These are phyloP conservation scores for Russula virescens DNA, from an alignment of 768 basidiomycete species.

Conservation along the genomic window DNA sequence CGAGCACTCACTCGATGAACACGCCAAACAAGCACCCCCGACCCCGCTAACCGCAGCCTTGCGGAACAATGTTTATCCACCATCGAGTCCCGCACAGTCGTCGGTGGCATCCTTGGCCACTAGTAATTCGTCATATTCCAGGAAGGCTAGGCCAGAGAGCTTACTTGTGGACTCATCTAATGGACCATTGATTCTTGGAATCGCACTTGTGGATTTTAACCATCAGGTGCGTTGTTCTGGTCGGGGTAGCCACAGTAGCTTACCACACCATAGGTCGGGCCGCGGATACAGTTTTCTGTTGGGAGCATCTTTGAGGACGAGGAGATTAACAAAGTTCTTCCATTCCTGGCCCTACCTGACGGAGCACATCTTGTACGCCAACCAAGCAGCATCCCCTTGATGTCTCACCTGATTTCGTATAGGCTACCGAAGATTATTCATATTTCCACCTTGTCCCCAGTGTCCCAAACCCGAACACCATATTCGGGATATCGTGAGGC, in stretches of 20 bases:
- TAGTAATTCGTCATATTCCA: constrained; percentile 45
- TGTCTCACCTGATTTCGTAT: constrained; percentile 7
- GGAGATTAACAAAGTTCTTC: constrained; percentile 77
- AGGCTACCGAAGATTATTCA: constrained; percentile 91
- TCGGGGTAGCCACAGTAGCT: constrained; percentile 7
- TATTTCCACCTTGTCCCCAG: constrained; percentile 90
- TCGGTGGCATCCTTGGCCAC: constrained; percentile 58
- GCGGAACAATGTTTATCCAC: constrained; percentile 46
- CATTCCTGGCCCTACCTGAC: constrained; percentile 94
- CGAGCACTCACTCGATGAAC: background rate
- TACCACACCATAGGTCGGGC: constrained; percentile 62
- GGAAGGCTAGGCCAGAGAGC: constrained; percentile 76
- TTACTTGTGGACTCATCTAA: constrained; percentile 55
- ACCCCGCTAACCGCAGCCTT: constrained; percentile 10
- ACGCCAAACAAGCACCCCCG: constrained; percentile 7
- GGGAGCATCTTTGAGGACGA: constrained; percentile 81
- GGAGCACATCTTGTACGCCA: constrained; percentile 85
- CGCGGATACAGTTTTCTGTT: constrained; percentile 78
- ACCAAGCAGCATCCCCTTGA: background rate
- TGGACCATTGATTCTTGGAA: constrained; percentile 70
- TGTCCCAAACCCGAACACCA: constrained; percentile 63
- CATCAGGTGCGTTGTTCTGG: constrained; percentile 61
- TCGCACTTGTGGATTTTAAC: constrained; percentile 93
- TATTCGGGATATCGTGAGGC: constrained; percentile 93
- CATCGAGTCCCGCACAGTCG: constrained; percentile 41